These are phyloP conservation scores for Dillenia turbinata DNA, from an alignment of 164 flowering plant species.

Conservation along the genomic window DNA sequence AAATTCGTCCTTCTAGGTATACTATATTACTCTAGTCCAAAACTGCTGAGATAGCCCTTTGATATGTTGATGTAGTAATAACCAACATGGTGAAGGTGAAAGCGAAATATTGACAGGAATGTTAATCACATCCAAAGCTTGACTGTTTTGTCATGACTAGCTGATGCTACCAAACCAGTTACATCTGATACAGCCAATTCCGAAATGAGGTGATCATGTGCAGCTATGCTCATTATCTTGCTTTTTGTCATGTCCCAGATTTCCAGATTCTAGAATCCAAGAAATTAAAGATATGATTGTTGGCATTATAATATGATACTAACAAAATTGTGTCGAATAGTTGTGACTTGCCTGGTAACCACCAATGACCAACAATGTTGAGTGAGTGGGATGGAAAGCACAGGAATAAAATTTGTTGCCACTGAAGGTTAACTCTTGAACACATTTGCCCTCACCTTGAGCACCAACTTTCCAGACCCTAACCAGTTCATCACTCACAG, in stretches of 20 bases:
- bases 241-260: constrained; percentile 74
- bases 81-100: too few relatives aligned
- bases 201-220: constrained; percentile 61
- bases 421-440: constrained; percentile 57
- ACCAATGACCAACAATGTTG: constrained; percentile 60
- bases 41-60: too few relatives aligned
- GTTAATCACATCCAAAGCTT: constrained; percentile 67
- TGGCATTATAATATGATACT: not conserved
- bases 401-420: constrained; percentile 61
- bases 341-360: constrained; percentile 58
- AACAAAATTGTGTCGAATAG: constrained; percentile 1
- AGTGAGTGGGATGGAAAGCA: constrained; percentile 64
- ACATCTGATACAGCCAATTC: constrained; percentile 55
- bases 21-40: too few relatives aligned
- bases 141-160: constrained; percentile 68
- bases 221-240: constrained; percentile 67
- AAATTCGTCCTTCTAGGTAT: too few relatives aligned
- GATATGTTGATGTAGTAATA: too few relatives aligned
- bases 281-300: not conserved
- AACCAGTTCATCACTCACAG: constrained; percentile 68
- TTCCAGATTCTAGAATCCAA: constrained; percentile 29
- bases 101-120: too few relatives aligned
- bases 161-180: constrained; percentile 68
- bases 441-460: constrained; percentile 46
- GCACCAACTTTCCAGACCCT: constrained; percentile 68